Evolutionary conservation across 495 filamentous ascomycete species (phyloP), one percentile per base, ranked within the genome.

Genomic region (Thermothielavioides terrestris): DNA sequence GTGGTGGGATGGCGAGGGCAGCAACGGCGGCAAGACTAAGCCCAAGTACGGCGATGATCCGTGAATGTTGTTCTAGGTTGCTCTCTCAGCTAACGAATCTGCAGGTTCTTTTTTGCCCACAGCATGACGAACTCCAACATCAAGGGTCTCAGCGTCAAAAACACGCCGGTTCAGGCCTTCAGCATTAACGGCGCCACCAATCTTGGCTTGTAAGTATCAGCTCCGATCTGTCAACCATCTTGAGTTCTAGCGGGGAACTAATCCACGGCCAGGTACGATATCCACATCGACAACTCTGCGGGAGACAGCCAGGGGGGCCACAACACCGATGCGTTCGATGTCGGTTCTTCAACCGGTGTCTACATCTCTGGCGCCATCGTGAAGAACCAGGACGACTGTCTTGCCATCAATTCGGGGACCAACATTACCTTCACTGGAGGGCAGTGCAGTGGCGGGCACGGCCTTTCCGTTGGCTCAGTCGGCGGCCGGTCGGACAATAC

Each of bases 321-420:
- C 37, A 83, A 83, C 66, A 81, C 79, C 6, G 78, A 81, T 60
- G 78, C 65, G 8, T 82, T 82, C 57, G 76, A 81, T 43, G 62
- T 80, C 52, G 65, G 73, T 54, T 65, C 43, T n/a, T 62, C 50
- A 6, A 66, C 58, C 41, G 64, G 68, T n/a, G 65, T 81, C 31
- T 73, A 68, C 30, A 77, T 79, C 49, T 60, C 61, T 12, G 67
- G 67, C 25, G 12, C 72, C 74, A 2, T 73, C 54, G 20, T 73
- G 77, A 67, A 71, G 55, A 79, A 78, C 59, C 77, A 79, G 68
- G 76, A 79, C 42, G 76, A 77, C 56, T 80, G 77, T 46, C 52
- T 80, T 20, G 76, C 74, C 17, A 58, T 81, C 61, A 79, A 77
- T 61, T 75, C 69, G 6, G 10, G 52, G 39, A 49, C 20, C 28